These are phyloP conservation scores for Globisporangium paroecandrum DNA, from an alignment of 352 stramenopile genomes.

Conservation along the genomic window DNA sequence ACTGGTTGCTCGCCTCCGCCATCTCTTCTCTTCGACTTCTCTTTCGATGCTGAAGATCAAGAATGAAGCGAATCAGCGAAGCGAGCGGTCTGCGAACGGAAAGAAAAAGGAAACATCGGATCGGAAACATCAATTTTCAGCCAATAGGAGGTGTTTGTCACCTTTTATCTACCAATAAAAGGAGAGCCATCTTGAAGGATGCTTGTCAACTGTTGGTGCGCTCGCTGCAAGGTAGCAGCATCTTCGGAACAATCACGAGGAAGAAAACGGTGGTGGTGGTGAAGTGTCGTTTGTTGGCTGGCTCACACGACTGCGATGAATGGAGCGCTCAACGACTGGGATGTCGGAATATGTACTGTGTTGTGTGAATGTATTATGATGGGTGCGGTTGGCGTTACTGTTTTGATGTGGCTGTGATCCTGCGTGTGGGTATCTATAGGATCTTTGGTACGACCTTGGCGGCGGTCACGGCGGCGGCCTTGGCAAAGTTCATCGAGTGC, in stretches of 20 bases:
- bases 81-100: not conserved
- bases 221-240: not conserved
- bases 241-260: not conserved
- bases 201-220: not conserved
- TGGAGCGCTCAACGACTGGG: not conserved
- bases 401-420: not conserved
- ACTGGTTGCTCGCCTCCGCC: conserved; percentile 2
- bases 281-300: not conserved
- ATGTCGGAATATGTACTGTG: not conserved
- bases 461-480: conserved; percentile 28
- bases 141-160: not conserved
- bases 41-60: not conserved
- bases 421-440: conserved; percentile 15
- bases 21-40: not conserved
- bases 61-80: conserved; percentile 1
- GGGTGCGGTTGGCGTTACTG: not conserved
- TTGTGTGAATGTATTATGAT: not conserved
- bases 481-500: conserved; percentile 88
- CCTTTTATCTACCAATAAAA: not conserved
- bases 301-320: not conserved
- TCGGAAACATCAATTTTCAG: not conserved
- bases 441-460: conserved; percentile 36
- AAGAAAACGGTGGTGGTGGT: not conserved
- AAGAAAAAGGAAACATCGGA: not conserved
- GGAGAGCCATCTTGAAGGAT: not conserved